Base-by-base conservation (phyloP, 495 filamentous ascomycete genomes). In the Recurvomyces mirabilis region DNA sequence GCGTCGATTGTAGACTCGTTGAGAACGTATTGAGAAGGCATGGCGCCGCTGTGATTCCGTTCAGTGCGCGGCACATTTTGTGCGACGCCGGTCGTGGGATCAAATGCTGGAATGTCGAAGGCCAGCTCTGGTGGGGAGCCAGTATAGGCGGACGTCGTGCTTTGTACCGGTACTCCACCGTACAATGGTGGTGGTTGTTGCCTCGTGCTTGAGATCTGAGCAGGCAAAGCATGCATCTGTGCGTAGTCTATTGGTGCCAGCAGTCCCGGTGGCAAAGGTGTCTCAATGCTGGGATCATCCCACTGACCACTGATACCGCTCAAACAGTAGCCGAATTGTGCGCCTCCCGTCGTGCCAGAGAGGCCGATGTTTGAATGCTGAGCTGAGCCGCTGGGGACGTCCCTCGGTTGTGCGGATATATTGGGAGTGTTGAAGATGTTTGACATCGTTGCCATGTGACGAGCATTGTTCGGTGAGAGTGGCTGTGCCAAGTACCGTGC, bases 311-410 rank as follows among this genome's bases (percentile, higher is more conserved):
- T 15, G n/a, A 23, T 19, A 17, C 43, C 32, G 43, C 35, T 31
- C 3, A n/a, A 33, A 25, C 33, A 38, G 35, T 39, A 38, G n/a
- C 33, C 30, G 43, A 46, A 26, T 11, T 25, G 15, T 17, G 33
- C 34, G 15, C 31, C 39, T 10, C 43, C 43, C 14, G 12, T n/a
- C 2, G 15, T 19, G 17, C 33, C 29, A 13, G 21, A 28, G 18
- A 20, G 20, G 12, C 19, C 17, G 17, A 36, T 13, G 22, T 29
- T 38, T 7, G 38, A 34, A n/a, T 46, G 21, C 18, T 28, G 15
- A 13, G 34, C 43, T 2, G 21, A 18, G 18, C 43, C 43, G 17
- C 43, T 34, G 6, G 43, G 43, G 19, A 43, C 11, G 4, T 20
- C n/a, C 13, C 17, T 23, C 10, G 7, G 3, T 14, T 46, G 43